Evolutionary conservation across 2,329 filamentous ascomycete species (phyloP).

Genomic region (Xylaria sp.): DNA sequence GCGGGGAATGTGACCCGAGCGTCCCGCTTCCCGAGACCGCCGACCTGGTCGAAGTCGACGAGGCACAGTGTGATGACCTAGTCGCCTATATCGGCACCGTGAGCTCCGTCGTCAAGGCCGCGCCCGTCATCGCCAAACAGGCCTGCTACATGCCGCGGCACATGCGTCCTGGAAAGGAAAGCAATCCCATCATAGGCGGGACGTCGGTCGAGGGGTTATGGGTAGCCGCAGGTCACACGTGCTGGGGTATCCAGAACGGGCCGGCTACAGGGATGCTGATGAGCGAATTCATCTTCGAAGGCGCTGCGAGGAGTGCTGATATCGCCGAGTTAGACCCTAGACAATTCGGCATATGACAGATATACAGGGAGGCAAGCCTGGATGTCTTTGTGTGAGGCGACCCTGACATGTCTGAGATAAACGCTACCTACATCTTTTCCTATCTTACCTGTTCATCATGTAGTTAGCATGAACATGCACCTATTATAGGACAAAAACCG

Average conservation of each 20-base stretch:
- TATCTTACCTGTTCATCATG: too few relatives aligned
- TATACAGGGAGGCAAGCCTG: background rate
- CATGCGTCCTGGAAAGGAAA: conserved; percentile 52
- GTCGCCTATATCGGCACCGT: conserved; percentile 69
- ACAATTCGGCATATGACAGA: conserved; percentile 48
- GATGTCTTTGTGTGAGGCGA: too few relatives aligned
- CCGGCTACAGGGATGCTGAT: conserved; percentile 80
- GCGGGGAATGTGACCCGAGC: conserved; percentile 74
- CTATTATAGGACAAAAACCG: too few relatives aligned
- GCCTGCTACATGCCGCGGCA: conserved; percentile 91
- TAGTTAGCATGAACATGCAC: too few relatives aligned
- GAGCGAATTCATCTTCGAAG: conserved; percentile 73
- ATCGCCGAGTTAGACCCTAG: conserved; percentile 63
- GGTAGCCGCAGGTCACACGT: conserved; percentile 86
- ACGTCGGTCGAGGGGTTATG: conserved; percentile 69
- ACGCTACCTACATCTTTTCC: too few relatives aligned
- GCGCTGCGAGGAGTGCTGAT: conserved; percentile 61
- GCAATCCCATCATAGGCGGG: conserved; percentile 69
- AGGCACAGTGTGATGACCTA: conserved; percentile 75
- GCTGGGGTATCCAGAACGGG: conserved; percentile 97
- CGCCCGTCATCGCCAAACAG: conserved; percentile 69
- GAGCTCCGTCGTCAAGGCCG: conserved; percentile 58
- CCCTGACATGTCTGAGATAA: too few relatives aligned
- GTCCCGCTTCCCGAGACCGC: conserved; percentile 71
- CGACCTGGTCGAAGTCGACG: conserved; percentile 71